These are phyloP conservation scores for Suillus discolor DNA, from an alignment of 768 basidiomycete genomes.

Conservation along the genomic window DNA sequence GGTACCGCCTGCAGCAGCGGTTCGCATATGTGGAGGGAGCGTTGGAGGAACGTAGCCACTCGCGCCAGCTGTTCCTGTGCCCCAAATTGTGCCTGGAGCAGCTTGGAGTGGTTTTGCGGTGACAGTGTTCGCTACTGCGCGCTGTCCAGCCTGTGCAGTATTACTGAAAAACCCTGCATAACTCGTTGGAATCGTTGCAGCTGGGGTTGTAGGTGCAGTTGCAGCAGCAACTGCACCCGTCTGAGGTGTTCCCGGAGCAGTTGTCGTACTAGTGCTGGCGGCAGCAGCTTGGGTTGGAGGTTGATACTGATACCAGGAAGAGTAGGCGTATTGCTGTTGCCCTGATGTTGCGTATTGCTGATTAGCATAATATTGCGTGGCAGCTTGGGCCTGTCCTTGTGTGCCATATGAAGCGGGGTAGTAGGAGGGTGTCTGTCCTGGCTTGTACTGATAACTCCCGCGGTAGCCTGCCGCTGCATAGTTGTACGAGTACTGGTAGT, in stretches of 20 bases:
- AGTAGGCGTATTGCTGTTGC: slow-evolving; percentile 44
- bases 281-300: slow-evolving; percentile 30
- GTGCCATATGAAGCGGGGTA: slow-evolving; percentile 32
- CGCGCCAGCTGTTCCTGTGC: slow-evolving; percentile 15
- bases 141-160: slow-evolving; percentile 37
- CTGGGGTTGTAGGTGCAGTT: slow-evolving; percentile 28
- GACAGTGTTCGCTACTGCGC: slow-evolving; percentile 61
- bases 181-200: slow-evolving; percentile 34
- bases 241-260: slow-evolving; percentile 49
- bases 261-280: slow-evolving; percentile 25
- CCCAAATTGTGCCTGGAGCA: slow-evolving; percentile 25
- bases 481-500: slow-evolving; percentile 38
- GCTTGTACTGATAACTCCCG: slow-evolving; percentile 39
- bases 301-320: slow-evolving; percentile 46
- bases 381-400: slow-evolving; percentile 28
- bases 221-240: slow-evolving; percentile 29
- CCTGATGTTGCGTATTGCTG: slow-evolving; percentile 37
- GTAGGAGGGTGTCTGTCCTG: slow-evolving; percentile 37
- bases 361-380: slow-evolving; percentile 39
- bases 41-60: slow-evolving; percentile 35
- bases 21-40: slow-evolving; percentile 45
- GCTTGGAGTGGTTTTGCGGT: slow-evolving; percentile 33
- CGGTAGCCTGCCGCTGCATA: slow-evolving; percentile 36
- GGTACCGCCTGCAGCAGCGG: slow-evolving; percentile 16
- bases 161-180: slow-evolving; percentile 46